Evolutionary conservation across 192 early-diverging fungal genomes (phyloP), one percentile per base, ranked within the genome.

Genomic region (Diversispora epigaea): DNA sequence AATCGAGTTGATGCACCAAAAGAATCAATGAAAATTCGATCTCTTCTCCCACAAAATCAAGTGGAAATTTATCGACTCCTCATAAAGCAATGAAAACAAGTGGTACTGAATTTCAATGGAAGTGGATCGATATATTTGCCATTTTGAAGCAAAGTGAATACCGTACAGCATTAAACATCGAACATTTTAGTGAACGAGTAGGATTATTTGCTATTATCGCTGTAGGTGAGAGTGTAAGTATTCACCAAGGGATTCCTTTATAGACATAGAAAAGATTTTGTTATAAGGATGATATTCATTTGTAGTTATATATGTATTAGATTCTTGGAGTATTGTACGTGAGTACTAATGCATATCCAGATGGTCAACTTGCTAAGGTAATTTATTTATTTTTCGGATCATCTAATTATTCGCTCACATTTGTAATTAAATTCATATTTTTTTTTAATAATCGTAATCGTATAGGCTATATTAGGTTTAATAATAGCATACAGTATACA

Each of bases 401-500:
- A 17, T 19, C 22, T 22, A 9, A 32, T 6, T 44, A 65, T 15
- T 22, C 21, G 3, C 45, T 19, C 12, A 21, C 40, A 12, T 22
- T 47, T 19, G 15, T 12, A 14, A 47, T 47, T 47, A 15, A 22
- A 4, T 46, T 66, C 4, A 47, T 21, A 1, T 10, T 67, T 6
- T 41, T 67, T 17, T 43, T 12, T 61, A 4, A 19, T 50, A 25
- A 68, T n/a, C n/a, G n/a, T 49, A 5, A 22, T 32, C 25, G 3
- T 40, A n/a, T 57, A 72, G 63, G 80, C 82, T 8, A 40, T 77
- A 21, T 39, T 79, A 56, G 81, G 81, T 21, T 47, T 82, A 46
- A 14, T 82, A 39, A 66, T 83, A 32, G 82, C 81, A 8, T 83
- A 83, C 55, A 61, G 49, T 58, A 63, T 82, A 25, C 82, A 82